Evolutionary conservation across 305 asterid species (phyloP).

Genomic region (Fraxinus platypoda): DNA sequence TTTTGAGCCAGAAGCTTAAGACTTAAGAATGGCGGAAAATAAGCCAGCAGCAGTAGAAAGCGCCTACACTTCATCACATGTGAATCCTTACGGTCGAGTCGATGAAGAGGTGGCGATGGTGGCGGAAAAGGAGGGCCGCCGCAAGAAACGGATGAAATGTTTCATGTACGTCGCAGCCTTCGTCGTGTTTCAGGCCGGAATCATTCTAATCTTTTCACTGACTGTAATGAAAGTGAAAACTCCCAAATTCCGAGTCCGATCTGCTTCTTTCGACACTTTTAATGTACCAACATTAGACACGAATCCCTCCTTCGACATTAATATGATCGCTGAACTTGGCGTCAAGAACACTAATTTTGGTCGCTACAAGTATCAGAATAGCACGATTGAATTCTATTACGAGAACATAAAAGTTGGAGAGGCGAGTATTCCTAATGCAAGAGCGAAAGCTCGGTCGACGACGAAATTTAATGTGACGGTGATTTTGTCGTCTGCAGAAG

Average conservation of each 20-base stretch:
- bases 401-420: constrained; percentile 14
- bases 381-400: constrained; percentile 23
- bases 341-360: constrained; percentile 31
- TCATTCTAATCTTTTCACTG: constrained; percentile 12
- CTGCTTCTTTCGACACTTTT: constrained; percentile 2
- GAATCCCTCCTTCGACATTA: constrained; percentile 17
- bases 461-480: constrained; percentile 14
- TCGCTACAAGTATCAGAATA: constrained; percentile 16
- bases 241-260: constrained; percentile 22
- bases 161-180: background rate
- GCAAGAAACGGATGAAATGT: constrained; percentile 21
- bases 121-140: background rate
- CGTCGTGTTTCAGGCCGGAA: constrained; percentile 15
- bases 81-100: background rate
- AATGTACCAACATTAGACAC: background rate
- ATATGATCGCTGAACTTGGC: constrained; percentile 14
- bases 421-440: constrained; percentile 7
- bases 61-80: background rate
- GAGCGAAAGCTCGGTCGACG: constrained; percentile 12
- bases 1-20: background rate
- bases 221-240: constrained; percentile 23
- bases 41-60: background rate
- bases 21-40: background rate
- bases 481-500: background rate
- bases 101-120: background rate